A percentile compares a stretch with the other conserved stretches of the same genome.
Evolutionary conservation across 768 basidiomycete genomes (phyloP).

Genomic region (Botryobasidium botryosum): DNA sequence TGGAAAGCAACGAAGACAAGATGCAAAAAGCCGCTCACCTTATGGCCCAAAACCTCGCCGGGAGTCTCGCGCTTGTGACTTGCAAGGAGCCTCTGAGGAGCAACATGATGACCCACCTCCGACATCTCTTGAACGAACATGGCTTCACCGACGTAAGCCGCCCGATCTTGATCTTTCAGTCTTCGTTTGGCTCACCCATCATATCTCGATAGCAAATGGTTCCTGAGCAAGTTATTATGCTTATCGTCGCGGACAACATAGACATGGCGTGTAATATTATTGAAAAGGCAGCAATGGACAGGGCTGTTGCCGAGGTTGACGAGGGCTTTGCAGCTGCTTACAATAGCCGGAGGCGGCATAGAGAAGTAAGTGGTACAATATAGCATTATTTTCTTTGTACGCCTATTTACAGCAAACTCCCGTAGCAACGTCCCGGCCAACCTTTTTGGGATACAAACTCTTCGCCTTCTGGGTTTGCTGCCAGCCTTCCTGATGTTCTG

Average conservation of each 20-base stretch:
- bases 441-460: conserved; percentile 83
- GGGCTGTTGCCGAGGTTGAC: conserved; percentile 83
- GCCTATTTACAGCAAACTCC: conserved; percentile 1
- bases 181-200: neutral
- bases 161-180: conserved; percentile 6
- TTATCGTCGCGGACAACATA: conserved; percentile 82
- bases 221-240: conserved; percentile 54
- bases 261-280: conserved; percentile 88
- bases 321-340: conserved; percentile 73
- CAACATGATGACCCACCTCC: conserved; percentile 76
- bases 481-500: conserved; percentile 71
- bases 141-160: conserved; percentile 67
- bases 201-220: conserved; percentile 38
- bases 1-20: conserved; percentile 80
- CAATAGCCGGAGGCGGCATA: conserved; percentile 67
- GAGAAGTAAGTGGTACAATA: conserved; percentile 39
- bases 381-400: neutral
- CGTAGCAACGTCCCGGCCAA: conserved; percentile 45
- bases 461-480: conserved; percentile 47
- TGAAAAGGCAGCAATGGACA: conserved; percentile 95
- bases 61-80: conserved; percentile 88
- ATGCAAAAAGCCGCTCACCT: conserved; percentile 81
- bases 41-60: conserved; percentile 95
- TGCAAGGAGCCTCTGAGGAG: conserved; percentile 94
- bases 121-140: conserved; percentile 66